Base-by-base conservation (phyloP, 2,329 filamentous ascomycete genomes). In the Colletotrichum falcatum region DNA sequence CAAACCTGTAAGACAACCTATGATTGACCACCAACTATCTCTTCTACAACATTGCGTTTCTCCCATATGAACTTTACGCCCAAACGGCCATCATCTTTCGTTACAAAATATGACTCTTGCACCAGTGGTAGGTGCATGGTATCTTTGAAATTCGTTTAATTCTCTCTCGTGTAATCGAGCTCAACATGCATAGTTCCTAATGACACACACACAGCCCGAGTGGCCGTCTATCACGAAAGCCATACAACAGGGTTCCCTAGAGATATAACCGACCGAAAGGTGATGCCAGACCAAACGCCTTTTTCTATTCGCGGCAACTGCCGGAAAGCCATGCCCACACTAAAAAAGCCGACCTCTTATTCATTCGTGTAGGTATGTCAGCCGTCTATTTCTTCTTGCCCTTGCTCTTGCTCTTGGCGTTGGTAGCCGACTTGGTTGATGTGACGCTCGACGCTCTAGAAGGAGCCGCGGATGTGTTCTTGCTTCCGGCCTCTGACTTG, bases 381-480 rank as follows among this genome's bases (percentile, higher is more conserved):
- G 37, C 44, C 61, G 54, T 66, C 64, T 70, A 86, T 75, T 89
- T 90, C 77, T 88, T 86, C 78, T 87, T 88, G 61, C 84, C 82
- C 77, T 85, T 86, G 12, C 80, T 72, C 78, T 87, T 87, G 61
- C 76, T 78, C 79, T 76, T 82, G 71, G 65, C 76, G 75, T 75
- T 66, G 46, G 70, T 67, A 70, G 82, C 84, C 6, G 92, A 92
- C 46, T 86, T 87, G 54, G 88, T 93, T 0, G 95, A 97, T 39
- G 89, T 90, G 33, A 98, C 94, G 79, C 96, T 98, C 6, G 92
- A 95, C 20, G 95, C 95, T 73, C 96, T 89, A 28, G 95, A 98
- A 0, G 91, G 92, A 6, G 91, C 87, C 5, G 91, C 88, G 1
- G 94, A 96, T 66, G 89, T 92, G 60, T 89, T 88, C 80, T 95